Conservation (phyloP, 306 rosid species). For the Medicago ruthenica region DNA sequence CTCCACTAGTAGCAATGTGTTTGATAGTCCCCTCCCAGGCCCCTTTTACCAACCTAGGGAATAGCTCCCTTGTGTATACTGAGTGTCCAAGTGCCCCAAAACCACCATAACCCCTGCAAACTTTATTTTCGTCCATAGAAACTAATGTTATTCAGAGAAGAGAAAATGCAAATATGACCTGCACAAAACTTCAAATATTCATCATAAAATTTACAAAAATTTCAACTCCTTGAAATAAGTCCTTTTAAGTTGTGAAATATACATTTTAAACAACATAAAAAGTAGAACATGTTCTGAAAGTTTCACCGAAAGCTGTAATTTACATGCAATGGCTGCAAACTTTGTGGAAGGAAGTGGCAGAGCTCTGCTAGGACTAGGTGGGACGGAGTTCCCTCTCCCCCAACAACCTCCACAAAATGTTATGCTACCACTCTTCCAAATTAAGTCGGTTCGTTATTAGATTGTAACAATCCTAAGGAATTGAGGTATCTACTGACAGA, state of each 20-base stretch:
- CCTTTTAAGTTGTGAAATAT: neutral
- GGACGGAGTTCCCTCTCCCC: neutral
- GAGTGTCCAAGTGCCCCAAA: conserved; percentile 98
- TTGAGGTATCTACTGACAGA: too few species aligned
- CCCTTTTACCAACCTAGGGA: conserved; percentile 88
- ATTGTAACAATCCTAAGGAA: too few species aligned
- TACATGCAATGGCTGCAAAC: conserved; percentile 23
- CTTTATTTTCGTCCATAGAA: conserved; percentile 59
- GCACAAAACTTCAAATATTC: conserved; percentile 14
- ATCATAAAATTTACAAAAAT: conserved; percentile 7
- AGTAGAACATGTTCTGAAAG: conserved; percentile 10
- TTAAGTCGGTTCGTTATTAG: too few species aligned
- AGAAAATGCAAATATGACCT: conserved; percentile 12
- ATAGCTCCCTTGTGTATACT: conserved; percentile 73
- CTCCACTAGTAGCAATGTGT: conserved; percentile 89
- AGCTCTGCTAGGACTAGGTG: neutral
- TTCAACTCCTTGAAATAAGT: conserved; percentile 30
- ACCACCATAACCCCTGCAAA: conserved; percentile 98
- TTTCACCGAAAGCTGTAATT: neutral
- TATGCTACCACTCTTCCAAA: too few species aligned
- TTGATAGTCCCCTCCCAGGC: conserved; percentile 71
- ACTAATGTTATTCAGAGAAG: conserved; percentile 47
- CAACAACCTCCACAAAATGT: too few species aligned
- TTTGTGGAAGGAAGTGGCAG: neutral
- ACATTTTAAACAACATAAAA: conserved; percentile 4